Evolutionary conservation across 176 grass and related monocot species (phyloP), one percentile per base, ranked within the genome.

Genomic region (maize (Zea mays)): DNA sequence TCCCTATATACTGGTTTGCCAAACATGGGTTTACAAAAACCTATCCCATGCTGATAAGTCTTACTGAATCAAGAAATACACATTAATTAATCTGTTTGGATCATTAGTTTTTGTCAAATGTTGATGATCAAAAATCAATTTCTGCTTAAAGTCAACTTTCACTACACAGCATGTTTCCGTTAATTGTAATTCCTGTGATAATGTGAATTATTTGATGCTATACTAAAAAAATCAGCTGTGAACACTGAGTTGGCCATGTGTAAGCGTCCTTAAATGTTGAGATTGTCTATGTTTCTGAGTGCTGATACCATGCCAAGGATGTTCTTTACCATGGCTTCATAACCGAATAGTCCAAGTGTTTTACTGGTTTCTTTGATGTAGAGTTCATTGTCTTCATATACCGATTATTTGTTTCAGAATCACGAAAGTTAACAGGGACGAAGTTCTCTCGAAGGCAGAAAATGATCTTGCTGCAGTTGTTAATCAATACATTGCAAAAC

Each of bases 361-460:
- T 34, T 82, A 37, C 34, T 40, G 43, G 39, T 71, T 73, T 45
- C 71, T 88, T 79, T 61, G 47, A 21, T 73, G 51, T 81, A 77
- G 17, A 76, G 7, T 86, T 84, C 50, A 52, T 39, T 74, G 10
- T 47, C 54, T 86, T 79, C 34, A 60, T 80, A 37, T 69, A 63
- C n/a, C 19, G 69, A 67, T 76, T 20, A 65, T 82, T 34, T 79
- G 44, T 89, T 82, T 64, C 85, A 98, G 95, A 84, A 90, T 98
- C 75, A 94, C 87, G 56, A 98, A 90, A 80, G 67, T 64, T 68
- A 98, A 98, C 81, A 90, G 86, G 72, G 91, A 92, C 20, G 95
- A 94, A 68, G 84, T 94, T 84, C 90, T 98, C 73, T 82, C 80
- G 4, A 98, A 98, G 74, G 95, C 95, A 57, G 89, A 98, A 84